Evolutionary conservation across 345 rosid genomes (phyloP), one percentile per base, ranked within the genome.

Genomic region (Eucalyptus lansdowneana): DNA sequence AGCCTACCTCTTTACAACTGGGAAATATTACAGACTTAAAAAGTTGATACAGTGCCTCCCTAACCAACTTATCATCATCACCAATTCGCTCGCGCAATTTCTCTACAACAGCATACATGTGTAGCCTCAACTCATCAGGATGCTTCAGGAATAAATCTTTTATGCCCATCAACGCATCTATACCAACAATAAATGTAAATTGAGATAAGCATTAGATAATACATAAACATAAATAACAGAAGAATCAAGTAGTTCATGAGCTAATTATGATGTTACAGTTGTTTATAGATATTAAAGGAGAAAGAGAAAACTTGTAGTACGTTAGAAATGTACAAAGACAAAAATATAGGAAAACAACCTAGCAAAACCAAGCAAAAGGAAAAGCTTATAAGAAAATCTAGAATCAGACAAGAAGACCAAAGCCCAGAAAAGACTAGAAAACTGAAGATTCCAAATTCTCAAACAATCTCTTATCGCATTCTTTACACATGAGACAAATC

Each of bases 121-220:
- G 98, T 86, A 90, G 89, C 89, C 88, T 95, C 88, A 96, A 87
- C 93, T 97, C 98, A 40, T 88, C 93, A 37, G 98, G 99, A 93
- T 96, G 88, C 91, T 93, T 94, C 80, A 86, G 89, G 89, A 96
- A 91, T 86, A 98, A 92, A 93, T 98, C 96, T 89, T 89, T 93
- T 90, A 98, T 92, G 29, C 99, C 99, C 89, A 50, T 37, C 89
- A 98, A 90, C 31, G 98, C 98, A 92, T 96, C 99, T 97, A 90
- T 90, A 50, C 83, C 45, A 93, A 87, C 72, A 49, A 80, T 87
- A 89, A 92, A 87, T 10, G 24, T 87, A 87, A 86, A 72, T 42
- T 34, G 9, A 86, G 58, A 76, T 72, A 90, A 86, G 50, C 51
- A 47, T 69, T 42, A 56, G 21, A 87, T 37, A 76, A 24, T 60